Conservation (phyloP, 306 rosid species). For the Prunus mume region DNA sequence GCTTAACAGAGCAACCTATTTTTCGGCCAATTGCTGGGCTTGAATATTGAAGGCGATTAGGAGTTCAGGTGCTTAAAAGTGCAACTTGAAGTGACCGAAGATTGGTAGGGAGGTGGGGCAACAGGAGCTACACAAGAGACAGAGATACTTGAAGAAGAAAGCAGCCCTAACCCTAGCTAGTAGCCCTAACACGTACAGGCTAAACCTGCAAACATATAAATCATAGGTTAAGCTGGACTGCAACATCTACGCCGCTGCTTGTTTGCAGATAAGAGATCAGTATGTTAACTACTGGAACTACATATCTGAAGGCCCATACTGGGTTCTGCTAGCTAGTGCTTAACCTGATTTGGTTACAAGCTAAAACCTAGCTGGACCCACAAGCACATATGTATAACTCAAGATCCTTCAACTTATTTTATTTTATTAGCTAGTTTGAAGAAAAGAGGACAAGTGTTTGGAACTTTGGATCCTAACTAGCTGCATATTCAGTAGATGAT, state of each 20-base stretch:
- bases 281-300: conserved; percentile 33
- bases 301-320: conserved; percentile 25
- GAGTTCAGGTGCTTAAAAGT: conserved; percentile 47
- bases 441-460: background rate
- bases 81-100: conserved; percentile 31
- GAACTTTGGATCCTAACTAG: no score
- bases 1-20: conserved; percentile 19
- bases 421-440: background rate
- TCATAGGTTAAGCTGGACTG: conserved; percentile 37
- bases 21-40: conserved; percentile 38
- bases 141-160: conserved; percentile 27
- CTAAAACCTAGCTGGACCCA: conserved; percentile 22
- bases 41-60: conserved; percentile 27
- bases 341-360: conserved; percentile 26
- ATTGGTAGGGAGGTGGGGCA: background rate
- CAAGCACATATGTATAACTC: conserved; percentile 14
- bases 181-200: background rate
- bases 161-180: conserved; percentile 19
- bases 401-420: conserved; percentile 3
- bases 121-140: conserved; percentile 38
- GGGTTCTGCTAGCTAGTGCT: conserved; percentile 7
- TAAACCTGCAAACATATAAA: background rate
- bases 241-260: conserved; percentile 20
- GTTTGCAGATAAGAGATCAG: conserved; percentile 8
- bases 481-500: no score